Percentiles rank a stretch among this genome's conserved stretches.
Evolutionary conservation across 768 basidiomycete species (phyloP).

Genomic region (Mycena amicta): DNA sequence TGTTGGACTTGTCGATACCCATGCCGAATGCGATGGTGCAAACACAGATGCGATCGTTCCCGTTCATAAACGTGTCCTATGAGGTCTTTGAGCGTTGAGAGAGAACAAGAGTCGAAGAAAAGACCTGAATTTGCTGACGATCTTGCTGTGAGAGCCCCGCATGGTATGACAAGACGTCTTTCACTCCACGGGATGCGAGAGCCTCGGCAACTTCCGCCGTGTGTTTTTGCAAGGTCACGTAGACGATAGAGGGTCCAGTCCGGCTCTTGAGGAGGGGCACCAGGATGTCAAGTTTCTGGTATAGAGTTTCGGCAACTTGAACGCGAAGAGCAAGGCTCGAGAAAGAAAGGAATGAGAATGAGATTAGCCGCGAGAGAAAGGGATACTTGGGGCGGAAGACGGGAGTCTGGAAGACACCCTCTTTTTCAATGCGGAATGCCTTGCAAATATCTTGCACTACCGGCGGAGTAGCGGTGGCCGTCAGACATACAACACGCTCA

Average conservation of each 20-base stretch:
- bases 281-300: constrained; percentile 38
- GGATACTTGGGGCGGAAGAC: constrained; percentile 47
- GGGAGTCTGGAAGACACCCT: constrained; percentile 46
- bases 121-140: constrained; percentile 37
- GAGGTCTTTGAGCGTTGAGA: too few species aligned
- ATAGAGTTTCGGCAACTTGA: constrained; percentile 32
- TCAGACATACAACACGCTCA: constrained; percentile 47
- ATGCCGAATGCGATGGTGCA: constrained; percentile 51
- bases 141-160: constrained; percentile 41
- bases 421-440: constrained; percentile 42
- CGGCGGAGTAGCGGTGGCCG: constrained; percentile 46
- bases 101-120: background rate
- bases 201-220: constrained; percentile 38
- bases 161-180: constrained; percentile 38
- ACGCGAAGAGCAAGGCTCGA: constrained; percentile 39
- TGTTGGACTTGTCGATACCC: constrained; percentile 46
- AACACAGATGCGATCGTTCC: constrained; percentile 39
- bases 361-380: background rate
- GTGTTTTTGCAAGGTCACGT: constrained; percentile 47
- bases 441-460: constrained; percentile 49
- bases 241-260: constrained; percentile 46
- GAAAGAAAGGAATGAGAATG: background rate
- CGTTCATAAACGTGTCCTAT: constrained; percentile 39
- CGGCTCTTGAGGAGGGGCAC: constrained; percentile 38
- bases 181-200: constrained; percentile 33